phyloP scores from a whole-genome alignment of 352 stramenopile species.

The Phytophthora europaea region DNA sequence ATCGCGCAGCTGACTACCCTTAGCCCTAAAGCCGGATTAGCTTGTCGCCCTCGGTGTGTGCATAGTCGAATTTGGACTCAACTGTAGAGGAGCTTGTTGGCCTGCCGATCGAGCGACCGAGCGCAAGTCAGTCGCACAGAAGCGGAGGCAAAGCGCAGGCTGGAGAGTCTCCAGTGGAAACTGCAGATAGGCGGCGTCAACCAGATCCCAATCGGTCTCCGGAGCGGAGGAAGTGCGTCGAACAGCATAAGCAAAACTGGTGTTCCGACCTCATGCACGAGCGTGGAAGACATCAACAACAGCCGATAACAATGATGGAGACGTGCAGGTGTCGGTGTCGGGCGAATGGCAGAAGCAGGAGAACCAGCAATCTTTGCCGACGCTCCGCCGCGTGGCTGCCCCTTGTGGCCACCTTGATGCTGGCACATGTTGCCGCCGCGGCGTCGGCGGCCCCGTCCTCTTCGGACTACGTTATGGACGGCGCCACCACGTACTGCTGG shows the following conservation, averaged over 20 bases:
- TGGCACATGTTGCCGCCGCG: conserved; percentile 26
- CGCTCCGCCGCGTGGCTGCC: conserved; percentile 14
- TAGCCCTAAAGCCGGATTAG: conserved; percentile 37
- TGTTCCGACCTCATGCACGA: conserved; percentile 32
- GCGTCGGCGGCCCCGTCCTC: conserved; percentile 28
- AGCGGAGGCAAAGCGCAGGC: conserved; percentile 32
- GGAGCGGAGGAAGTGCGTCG: conserved; percentile 19
- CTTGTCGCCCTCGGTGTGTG: conserved; percentile 4
- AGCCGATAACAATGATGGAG: conserved; percentile 9
- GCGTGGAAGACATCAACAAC: conserved; percentile 12
- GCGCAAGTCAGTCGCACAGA: conserved; percentile 16
- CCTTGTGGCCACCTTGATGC: conserved; percentile 14
- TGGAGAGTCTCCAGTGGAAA: not conserved
- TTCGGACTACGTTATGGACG: conserved; percentile 42
- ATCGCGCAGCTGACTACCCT: conserved; percentile 3
- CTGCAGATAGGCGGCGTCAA: conserved; percentile 29
- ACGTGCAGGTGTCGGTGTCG: conserved; percentile 18
- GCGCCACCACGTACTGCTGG: conserved; percentile 72
- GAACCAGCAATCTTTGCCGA: conserved; percentile 13
- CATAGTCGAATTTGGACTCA: conserved; percentile 15
- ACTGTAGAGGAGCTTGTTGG: conserved; percentile 21
- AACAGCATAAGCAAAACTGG: conserved; percentile 14
- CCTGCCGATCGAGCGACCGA: conserved; percentile 30
- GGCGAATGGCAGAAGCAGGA: conserved; percentile 12
- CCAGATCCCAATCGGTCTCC: conserved; percentile 34